These are phyloP conservation scores for Phytophthora europaea DNA, from an alignment of 352 stramenopile species.

Conservation along the genomic window DNA sequence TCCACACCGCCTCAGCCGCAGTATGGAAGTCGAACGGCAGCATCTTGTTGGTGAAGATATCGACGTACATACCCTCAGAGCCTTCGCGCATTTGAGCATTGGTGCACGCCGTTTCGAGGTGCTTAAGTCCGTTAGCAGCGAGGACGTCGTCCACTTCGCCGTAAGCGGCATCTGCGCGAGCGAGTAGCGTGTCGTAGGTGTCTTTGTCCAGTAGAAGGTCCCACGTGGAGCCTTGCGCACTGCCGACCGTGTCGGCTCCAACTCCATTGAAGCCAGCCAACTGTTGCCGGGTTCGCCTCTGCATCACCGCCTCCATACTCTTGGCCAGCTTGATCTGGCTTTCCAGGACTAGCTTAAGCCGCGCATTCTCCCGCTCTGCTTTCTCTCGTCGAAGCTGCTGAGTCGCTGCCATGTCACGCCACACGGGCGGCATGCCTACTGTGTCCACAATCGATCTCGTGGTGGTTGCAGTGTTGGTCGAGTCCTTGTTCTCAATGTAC, in stretches of 20 bases:
- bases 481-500: constrained; percentile 35
- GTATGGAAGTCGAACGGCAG: constrained; percentile 58
- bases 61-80: constrained; percentile 43
- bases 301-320: constrained; percentile 54
- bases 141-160: constrained; percentile 50
- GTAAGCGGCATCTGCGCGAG: constrained; percentile 42
- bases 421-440: constrained; percentile 32
- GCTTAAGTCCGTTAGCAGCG: constrained; percentile 49
- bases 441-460: constrained; percentile 23
- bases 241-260: constrained; percentile 13
- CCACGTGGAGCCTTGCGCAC: constrained; percentile 28
- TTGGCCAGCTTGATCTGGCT: constrained; percentile 59
- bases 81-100: constrained; percentile 52
- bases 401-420: constrained; percentile 44
- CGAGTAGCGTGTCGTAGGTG: constrained; percentile 48
- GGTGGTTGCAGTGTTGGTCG: constrained; percentile 8
- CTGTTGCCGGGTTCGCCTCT: constrained; percentile 42
- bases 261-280: constrained; percentile 44
- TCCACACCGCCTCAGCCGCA: constrained; percentile 50
- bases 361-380: constrained; percentile 56
- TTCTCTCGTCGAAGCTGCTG: constrained; percentile 48
- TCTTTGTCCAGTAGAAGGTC: constrained; percentile 47
- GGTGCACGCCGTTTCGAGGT: constrained; percentile 37
- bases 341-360: constrained; percentile 58
- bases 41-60: constrained; percentile 62